phyloP scores from a whole-genome alignment of 306 rosid genomes.

The Spatholobus suberectus region DNA sequence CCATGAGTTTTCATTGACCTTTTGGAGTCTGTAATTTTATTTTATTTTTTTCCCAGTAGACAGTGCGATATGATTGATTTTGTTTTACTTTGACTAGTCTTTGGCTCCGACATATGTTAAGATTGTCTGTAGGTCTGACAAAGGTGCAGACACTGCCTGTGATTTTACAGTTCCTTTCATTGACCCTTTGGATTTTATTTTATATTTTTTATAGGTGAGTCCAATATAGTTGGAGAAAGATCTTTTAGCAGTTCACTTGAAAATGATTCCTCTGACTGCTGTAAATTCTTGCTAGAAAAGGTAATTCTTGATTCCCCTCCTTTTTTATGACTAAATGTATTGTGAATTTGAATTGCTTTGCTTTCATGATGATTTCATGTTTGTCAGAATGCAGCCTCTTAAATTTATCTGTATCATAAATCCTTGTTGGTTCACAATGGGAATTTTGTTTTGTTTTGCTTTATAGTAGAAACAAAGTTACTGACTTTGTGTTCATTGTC shows the following conservation, averaged over 20 bases:
- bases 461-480: conserved; percentile 11
- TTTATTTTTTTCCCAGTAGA: background rate
- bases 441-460: conserved; percentile 20
- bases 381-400: conserved; percentile 25
- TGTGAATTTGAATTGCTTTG: conserved; percentile 15
- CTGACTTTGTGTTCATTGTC: conserved; percentile 18
- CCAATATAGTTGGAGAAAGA: conserved; percentile 45
- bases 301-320: conserved; percentile 43
- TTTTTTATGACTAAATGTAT: conserved; percentile 10
- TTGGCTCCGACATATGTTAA: background rate
- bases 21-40: background rate
- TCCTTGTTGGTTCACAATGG: conserved; percentile 5
- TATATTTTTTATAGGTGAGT: conserved; percentile 35
- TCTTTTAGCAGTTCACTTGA: conserved; percentile 47
- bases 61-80: background rate
- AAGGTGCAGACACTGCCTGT: conserved; percentile 24
- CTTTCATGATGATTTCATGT: conserved; percentile 20
- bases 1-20: background rate
- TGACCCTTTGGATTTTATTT: conserved; percentile 42
- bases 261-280: conserved; percentile 47
- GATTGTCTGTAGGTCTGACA: conserved; percentile 37
- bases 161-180: conserved; percentile 42
- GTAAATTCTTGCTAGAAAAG: conserved; percentile 45
- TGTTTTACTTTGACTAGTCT: conserved; percentile 13
- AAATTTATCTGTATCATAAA: conserved; percentile 14